phyloP scores from a whole-genome alignment of 2,329 filamentous ascomycete genomes.

The Diaporthe aspalathi region DNA sequence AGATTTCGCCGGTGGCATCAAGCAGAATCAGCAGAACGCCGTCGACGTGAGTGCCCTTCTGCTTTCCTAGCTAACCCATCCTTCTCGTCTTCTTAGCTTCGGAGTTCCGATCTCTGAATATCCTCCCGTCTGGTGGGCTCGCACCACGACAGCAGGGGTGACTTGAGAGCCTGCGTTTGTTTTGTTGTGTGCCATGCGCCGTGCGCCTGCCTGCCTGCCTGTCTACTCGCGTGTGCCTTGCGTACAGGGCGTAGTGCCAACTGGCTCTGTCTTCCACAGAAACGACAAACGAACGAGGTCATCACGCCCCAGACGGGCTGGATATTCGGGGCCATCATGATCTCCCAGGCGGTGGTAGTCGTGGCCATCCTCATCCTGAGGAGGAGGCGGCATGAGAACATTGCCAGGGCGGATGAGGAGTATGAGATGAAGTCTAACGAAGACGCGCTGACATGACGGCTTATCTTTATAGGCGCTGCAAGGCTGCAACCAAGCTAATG shows the following conservation, averaged over 20 bases:
- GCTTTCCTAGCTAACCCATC: conserved; percentile 1
- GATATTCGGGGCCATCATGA: conserved; percentile 33
- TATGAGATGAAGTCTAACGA: conserved; percentile 22
- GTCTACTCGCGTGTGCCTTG: conserved; percentile 12
- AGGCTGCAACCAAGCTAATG: not conserved
- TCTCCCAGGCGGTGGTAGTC: conserved; percentile 23
- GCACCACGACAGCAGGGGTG: not conserved
- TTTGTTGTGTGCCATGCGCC: not conserved
- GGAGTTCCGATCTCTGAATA: conserved; percentile 18
- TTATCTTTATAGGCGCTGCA: not conserved
- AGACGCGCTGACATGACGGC: conserved; percentile 6
- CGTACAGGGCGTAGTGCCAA: conserved; percentile 15
- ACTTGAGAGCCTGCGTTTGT: not conserved
- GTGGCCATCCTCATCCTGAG: not conserved
- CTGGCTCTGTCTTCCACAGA: conserved; percentile 30
- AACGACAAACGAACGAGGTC: conserved; percentile 22
- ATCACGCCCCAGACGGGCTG: conserved; percentile 27
- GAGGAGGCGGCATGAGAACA: conserved; percentile 14
- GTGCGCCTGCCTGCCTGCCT: not conserved
- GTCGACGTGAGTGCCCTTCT: conserved; percentile 21
- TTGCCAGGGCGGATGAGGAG: not conserved
- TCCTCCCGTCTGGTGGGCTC: not conserved
- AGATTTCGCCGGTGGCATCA: conserved; percentile 27
- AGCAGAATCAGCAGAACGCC: conserved; percentile 28
- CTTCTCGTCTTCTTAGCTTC: not conserved